Base-by-base conservation (phyloP, 2,329 filamentous ascomycete species). In the Ceratocystis papillata region DNA sequence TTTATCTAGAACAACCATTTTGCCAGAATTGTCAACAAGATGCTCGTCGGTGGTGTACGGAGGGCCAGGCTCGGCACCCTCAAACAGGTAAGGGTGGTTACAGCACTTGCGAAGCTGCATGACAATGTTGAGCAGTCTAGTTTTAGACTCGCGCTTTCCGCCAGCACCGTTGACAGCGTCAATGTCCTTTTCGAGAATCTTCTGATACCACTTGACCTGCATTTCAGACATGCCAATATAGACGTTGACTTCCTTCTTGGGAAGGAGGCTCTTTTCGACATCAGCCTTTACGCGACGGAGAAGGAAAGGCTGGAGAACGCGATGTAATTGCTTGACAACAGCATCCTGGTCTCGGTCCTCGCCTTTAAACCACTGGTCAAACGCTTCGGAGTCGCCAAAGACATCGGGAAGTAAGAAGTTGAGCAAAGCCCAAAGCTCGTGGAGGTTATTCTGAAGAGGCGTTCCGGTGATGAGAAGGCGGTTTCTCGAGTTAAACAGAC, bases 71-170 rank as follows among this genome's bases (percentile, higher is more conserved):
- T 99, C 94, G 8, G 94, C 94, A 65, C 94, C 94, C 74, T 99
- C 94, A 71, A 99, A 99, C 0, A 99, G 84, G 72, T 99, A 99
- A 0, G 94, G 94, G 73, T 99, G 94, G 72, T 99, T 99, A 76
- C 94, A 99, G 77, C 94, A 99, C 77, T 99, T 99, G 72, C 94
- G 88, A 70, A 99, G 83, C 76, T 99, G 94, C 94, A 99, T 99
- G 71, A 99, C 94, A 73, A 99, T 99, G 77, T 99, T 99, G 70
- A 99, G 81, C 25, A 99, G 83, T 69, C 94, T 86, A 1, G 94
- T 99, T 79, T 99, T 99, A 41, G 93, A 97, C 77, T 99, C 94
- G 68, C 92, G 88, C 78, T 96, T 99, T 63, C 94, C 94, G 69
- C 88, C 90, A 37, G 93, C 94, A 68, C 94, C 94, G 71, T 99